Percentiles rank a stretch among this genome's conserved stretches.
These are phyloP conservation scores for Arabidopsis lyrata DNA, from an alignment of 441 rosid species.

Conservation along the genomic window DNA sequence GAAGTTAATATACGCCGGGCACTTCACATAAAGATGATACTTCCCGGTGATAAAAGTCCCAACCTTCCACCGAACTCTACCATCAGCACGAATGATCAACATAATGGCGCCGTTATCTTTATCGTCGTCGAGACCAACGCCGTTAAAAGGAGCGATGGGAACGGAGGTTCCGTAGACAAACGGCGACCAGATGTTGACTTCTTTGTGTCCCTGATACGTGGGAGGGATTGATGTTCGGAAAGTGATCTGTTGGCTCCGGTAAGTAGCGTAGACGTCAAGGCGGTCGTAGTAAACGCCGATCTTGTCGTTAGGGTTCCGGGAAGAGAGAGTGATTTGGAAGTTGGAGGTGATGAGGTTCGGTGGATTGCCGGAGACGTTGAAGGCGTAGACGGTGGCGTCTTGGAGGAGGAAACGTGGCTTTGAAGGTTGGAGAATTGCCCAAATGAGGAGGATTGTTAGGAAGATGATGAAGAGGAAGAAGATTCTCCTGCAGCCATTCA, in stretches of 20 bases:
- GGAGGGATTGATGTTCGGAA: slow-evolving; percentile 54
- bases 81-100: slow-evolving; percentile 66
- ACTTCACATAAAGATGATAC: slow-evolving; percentile 67
- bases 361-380: slow-evolving; percentile 60
- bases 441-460: slow-evolving; percentile 60
- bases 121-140: slow-evolving; percentile 50
- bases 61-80: slow-evolving; percentile 83
- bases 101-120: slow-evolving; percentile 51
- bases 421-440: slow-evolving; percentile 75
- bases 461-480: slow-evolving; percentile 61
- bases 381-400: slow-evolving; percentile 79
- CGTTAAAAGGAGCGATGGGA: slow-evolving; percentile 81
- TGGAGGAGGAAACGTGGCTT: slow-evolving; percentile 79
- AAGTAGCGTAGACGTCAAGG: slow-evolving; percentile 67
- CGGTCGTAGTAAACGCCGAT: slow-evolving; percentile 81
- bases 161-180: slow-evolving; percentile 61
- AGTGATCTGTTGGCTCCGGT: slow-evolving; percentile 76
- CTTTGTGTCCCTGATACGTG: slow-evolving; percentile 79
- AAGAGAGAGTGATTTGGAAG: slow-evolving; percentile 71
- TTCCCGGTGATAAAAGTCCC: slow-evolving; percentile 65
- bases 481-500: too few species aligned
- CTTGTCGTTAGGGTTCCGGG: slow-evolving; percentile 74
- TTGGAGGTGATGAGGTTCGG: slow-evolving; percentile 70
- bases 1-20: slow-evolving; percentile 60
- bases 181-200: slow-evolving; percentile 83